Evolutionary conservation across 1,139 yeast genomes (phyloP).

Genomic region (Saccharomyces hybrid): DNA sequence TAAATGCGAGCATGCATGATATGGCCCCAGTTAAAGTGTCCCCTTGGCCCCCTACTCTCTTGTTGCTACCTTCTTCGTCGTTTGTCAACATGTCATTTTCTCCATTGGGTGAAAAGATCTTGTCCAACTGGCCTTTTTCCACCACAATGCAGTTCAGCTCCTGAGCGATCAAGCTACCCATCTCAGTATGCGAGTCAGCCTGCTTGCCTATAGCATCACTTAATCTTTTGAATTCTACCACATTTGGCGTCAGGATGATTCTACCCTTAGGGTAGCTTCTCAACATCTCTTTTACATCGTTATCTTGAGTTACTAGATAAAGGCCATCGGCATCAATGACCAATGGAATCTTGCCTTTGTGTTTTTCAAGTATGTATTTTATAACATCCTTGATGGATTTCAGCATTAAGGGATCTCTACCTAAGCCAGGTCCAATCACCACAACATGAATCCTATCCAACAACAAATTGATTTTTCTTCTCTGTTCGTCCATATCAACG

Average conservation of each 20-base stretch:
- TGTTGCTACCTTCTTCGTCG: slow-evolving; percentile 51
- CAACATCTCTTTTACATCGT: slow-evolving; percentile 31
- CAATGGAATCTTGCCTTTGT: slow-evolving; percentile 46
- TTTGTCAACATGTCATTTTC: slow-evolving; percentile 37
- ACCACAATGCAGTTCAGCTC: slow-evolving; percentile 58
- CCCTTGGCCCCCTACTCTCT: slow-evolving; percentile 86
- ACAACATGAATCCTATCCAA: slow-evolving; percentile 69
- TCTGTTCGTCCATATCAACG: slow-evolving; percentile 37
- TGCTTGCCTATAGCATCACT: slow-evolving; percentile 5
- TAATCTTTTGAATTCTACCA: slow-evolving; percentile 71
- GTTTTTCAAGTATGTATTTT: slow-evolving; percentile 33
- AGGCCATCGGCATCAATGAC: slow-evolving; percentile 89
- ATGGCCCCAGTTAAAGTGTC: slow-evolving; percentile 69
- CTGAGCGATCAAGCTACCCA: slow-evolving; percentile 42
- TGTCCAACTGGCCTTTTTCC: slow-evolving; percentile 64
- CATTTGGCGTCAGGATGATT: slow-evolving; percentile 73
- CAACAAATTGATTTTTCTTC: slow-evolving; percentile 40
- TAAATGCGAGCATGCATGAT: slow-evolving; percentile 51
- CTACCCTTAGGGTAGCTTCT: slow-evolving; percentile 42
- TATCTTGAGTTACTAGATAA: slow-evolving; percentile 35
- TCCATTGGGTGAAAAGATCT: slow-evolving; percentile 45
- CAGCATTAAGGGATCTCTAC: slow-evolving; percentile 68
- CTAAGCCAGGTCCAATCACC: slow-evolving; percentile 91
- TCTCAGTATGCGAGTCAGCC: slow-evolving; percentile 29
- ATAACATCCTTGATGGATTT: slow-evolving; percentile 52